Conservation (phyloP, 768 basidiomycete genomes). For the Cyclocybe aegerita region DNA sequence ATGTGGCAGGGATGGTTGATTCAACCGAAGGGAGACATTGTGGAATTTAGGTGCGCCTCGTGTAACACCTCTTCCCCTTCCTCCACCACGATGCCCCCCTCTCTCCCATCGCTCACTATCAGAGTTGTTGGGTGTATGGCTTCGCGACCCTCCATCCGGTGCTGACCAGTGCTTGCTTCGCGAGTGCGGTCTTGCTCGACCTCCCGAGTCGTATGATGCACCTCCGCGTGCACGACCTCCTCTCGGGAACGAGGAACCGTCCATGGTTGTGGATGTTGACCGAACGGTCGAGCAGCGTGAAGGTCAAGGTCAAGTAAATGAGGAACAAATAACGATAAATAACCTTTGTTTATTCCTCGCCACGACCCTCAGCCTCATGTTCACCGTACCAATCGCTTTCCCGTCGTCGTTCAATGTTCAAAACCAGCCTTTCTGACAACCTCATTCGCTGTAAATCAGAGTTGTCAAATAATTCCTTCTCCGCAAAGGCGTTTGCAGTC, state of each 20-base stretch:
- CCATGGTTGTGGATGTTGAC: conserved; percentile 19
- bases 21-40: conserved; percentile 39
- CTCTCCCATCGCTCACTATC: conserved; percentile 65
- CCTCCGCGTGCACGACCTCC: conserved; percentile 24
- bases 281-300: background rate
- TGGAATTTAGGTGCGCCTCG: conserved; percentile 39
- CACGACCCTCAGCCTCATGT: too few relatives aligned
- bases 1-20: conserved; percentile 16
- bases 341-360: background rate
- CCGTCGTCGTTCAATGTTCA: too few relatives aligned
- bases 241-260: conserved; percentile 18
- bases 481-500: background rate
- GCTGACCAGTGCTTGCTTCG: conserved; percentile 68
- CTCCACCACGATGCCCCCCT: conserved; percentile 53
- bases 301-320: conserved; percentile 7
- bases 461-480: too few relatives aligned
- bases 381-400: too few relatives aligned
- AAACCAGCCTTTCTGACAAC: too few relatives aligned
- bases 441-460: too few relatives aligned
- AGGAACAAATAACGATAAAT: conserved; percentile 13
- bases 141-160: conserved; percentile 35
- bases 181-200: conserved; percentile 32
- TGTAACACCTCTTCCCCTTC: conserved; percentile 34
- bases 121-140: conserved; percentile 32
- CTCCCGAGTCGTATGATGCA: conserved; percentile 10